These are phyloP conservation scores for Corynespora cassiicola DNA, from an alignment of 2,329 filamentous ascomycete genomes.

Conservation along the genomic window DNA sequence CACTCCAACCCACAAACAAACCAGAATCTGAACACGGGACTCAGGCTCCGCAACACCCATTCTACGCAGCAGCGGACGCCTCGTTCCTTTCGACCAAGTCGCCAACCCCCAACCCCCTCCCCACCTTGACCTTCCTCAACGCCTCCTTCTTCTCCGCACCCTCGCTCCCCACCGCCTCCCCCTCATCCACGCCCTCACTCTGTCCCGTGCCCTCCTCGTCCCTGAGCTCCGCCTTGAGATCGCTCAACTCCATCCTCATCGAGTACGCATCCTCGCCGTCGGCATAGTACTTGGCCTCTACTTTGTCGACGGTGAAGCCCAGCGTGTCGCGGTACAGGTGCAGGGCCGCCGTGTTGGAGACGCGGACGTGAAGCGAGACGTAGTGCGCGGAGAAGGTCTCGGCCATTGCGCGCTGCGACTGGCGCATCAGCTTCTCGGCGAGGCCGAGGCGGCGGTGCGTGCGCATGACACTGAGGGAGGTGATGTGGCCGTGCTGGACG, in stretches of 20 bases:
- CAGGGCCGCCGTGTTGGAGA: conserved; percentile 90
- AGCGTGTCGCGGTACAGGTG: conserved; percentile 93
- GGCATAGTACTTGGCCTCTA: conserved; percentile 91
- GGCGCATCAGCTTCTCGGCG: conserved; percentile 96
- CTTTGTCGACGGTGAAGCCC: conserved; percentile 85
- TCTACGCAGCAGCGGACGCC: conserved; percentile 26
- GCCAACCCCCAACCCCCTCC: conserved; percentile 76
- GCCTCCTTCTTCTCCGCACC: conserved; percentile 49
- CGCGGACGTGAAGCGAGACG: conserved; percentile 93
- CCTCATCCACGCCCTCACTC: conserved; percentile 47
- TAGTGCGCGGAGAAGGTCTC: conserved; percentile 91
- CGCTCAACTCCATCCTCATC: conserved; percentile 84
- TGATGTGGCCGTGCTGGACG: conserved; percentile 94
- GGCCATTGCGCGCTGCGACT: conserved; percentile 95
- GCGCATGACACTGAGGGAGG: conserved; percentile 91
- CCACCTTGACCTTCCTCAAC: conserved; percentile 78
- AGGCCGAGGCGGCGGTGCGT: conserved; percentile 91
- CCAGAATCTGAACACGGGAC: too few relatives aligned
- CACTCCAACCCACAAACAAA: too few relatives aligned
- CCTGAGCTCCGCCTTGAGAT: conserved; percentile 61
- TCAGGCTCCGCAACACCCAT: too few relatives aligned
- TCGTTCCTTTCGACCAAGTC: conserved; percentile 77
- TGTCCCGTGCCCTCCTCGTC: conserved; percentile 47
- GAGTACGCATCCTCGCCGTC: conserved; percentile 95
- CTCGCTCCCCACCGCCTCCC: conserved; percentile 41